Conservation (phyloP, 257 asterid genomes). For the Cinchona pubescens region DNA sequence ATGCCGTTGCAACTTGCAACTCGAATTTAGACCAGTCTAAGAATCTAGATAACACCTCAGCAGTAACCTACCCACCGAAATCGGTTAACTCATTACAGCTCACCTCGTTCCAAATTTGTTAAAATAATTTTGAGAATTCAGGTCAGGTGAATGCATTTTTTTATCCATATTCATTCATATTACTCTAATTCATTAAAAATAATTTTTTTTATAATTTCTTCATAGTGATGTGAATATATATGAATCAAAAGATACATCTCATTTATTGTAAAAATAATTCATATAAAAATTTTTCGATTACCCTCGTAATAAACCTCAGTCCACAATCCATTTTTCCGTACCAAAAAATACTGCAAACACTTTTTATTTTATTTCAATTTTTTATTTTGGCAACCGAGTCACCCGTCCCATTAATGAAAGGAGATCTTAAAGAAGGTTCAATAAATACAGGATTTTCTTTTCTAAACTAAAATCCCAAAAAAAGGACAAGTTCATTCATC, state of each 20-base stretch:
- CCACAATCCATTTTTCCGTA: background rate
- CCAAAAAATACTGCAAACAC: too few relatives aligned
- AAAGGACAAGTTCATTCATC: background rate
- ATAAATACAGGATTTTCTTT: background rate
- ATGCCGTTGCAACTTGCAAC: constrained; percentile 8
- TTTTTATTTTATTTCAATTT: too few relatives aligned
- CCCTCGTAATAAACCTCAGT: background rate
- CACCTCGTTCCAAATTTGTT: background rate
- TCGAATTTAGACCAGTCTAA: background rate
- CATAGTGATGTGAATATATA: too few relatives aligned
- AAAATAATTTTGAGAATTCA: too few relatives aligned
- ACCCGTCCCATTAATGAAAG: background rate
- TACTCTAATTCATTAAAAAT: too few relatives aligned
- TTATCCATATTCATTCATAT: too few relatives aligned
- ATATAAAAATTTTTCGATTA: too few relatives aligned
- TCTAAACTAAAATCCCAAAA: background rate
- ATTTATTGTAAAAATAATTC: too few relatives aligned
- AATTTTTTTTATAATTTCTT: too few relatives aligned
- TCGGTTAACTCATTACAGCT: constrained; percentile 5
- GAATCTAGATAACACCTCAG: constrained; percentile 14
- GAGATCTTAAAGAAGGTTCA: background rate
- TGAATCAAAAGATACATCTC: too few relatives aligned
- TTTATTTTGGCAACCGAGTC: background rate
- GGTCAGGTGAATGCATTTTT: too few relatives aligned
- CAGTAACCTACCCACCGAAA: constrained; percentile 14